Base-by-base conservation (phyloP, 2,329 filamentous ascomycete genomes). In the Pseudohalonectria lignicola region DNA sequence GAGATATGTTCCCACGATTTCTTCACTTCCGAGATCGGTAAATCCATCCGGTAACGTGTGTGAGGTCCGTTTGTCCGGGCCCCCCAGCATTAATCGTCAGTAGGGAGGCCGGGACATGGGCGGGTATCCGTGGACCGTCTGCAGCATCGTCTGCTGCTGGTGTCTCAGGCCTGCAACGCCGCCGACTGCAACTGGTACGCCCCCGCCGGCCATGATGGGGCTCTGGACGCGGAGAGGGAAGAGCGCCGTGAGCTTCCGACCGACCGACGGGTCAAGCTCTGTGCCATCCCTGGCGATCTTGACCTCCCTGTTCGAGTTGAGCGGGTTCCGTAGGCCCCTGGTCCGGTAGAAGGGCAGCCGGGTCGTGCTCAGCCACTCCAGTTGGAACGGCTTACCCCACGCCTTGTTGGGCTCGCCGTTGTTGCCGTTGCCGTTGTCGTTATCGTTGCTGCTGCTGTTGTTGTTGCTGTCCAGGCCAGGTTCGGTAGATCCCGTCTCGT, bases 211-310 rank as follows among this genome's bases (percentile, higher is more conserved):
- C n/a, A n/a, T n/a, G n/a, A n/a, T n/a, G n/a, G 66, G 59, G 30
- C 56, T 67, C 40, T 68, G 67, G 1, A 57, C 55, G 13, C 70
- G 63, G 49, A 85, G 81, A 8, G 36, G 16, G 57, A 96, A 95
- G 50, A 95, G 71, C 32, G 79, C 77, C 44, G 93, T 68, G 39
- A 96, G 63, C 49, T 76, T 76, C 49, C 77, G 76, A 5, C 88
- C 90, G 31, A 94, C 74, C 21, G 69, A 74, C 20, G 88, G 84
- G 58, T 96, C 90, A 38, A 96, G 66, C 57, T 96, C 90, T 0
- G 90, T 96, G 2, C 90, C 90, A 51, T 96, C 90, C 50, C 90
- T 74, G 18, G 90, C 90, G 53, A 96, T 94, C 60, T 96, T 96
- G 44, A 96, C 85, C 54, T 96, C 90, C 37, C 90, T 70, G 52